Percentiles rank a stretch among this genome's conserved stretches.
These are phyloP conservation scores for Hyaloscypha finlandica DNA, from an alignment of 495 filamentous ascomycete genomes.

Conservation along the genomic window DNA sequence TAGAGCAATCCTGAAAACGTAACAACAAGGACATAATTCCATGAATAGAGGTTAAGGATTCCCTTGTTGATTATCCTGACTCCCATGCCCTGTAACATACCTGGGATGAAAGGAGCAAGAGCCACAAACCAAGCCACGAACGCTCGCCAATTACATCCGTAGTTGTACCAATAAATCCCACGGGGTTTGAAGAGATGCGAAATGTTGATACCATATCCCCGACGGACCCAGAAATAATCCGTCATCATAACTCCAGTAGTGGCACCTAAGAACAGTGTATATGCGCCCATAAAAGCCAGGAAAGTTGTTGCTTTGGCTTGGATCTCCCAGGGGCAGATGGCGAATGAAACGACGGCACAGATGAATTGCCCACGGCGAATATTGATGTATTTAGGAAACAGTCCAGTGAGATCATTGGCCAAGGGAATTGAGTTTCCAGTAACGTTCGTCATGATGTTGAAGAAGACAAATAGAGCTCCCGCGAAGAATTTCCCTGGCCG, in stretches of 20 bases:
- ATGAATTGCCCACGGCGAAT: slow-evolving; percentile 47
- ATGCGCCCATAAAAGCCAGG: slow-evolving; percentile 48
- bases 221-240: slow-evolving; percentile 40
- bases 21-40: slow-evolving; percentile 3
- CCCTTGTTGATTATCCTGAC: slow-evolving; percentile 1
- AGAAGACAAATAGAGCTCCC: background rate
- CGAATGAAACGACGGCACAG: slow-evolving; percentile 42
- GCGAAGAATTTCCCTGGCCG: slow-evolving; percentile 1
- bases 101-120: background rate
- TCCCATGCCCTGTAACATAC: background rate
- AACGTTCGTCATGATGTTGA: background rate
- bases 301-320: slow-evolving; percentile 48
- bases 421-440: background rate
- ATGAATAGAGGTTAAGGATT: background rate
- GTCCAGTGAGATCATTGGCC: slow-evolving; percentile 39
- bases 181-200: slow-evolving; percentile 1
- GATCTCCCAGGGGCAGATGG: slow-evolving; percentile 50
- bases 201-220: slow-evolving; percentile 3
- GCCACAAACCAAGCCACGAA: slow-evolving; percentile 2
- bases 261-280: slow-evolving; percentile 47
- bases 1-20: background rate
- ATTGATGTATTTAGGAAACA: slow-evolving; percentile 49
- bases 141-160: background rate
- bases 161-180: background rate
- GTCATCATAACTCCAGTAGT: slow-evolving; percentile 29